Conservation (phyloP, 371 early-diverging fungal species). For the Mortierella sp. region DNA sequence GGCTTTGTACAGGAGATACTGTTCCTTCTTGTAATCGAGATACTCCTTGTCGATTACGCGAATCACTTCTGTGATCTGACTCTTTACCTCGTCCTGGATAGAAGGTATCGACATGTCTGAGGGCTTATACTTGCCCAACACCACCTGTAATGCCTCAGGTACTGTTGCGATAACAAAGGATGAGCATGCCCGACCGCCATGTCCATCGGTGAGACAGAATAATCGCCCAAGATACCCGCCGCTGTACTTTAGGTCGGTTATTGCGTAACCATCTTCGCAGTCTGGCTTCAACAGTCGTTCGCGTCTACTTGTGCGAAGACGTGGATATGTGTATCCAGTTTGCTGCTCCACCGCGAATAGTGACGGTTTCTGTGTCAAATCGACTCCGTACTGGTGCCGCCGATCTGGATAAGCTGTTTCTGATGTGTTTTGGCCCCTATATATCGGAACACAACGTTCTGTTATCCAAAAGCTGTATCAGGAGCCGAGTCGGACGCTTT, state of each 20-base stretch:
- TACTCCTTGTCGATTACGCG: slow-evolving; percentile 65
- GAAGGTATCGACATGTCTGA: slow-evolving; percentile 47
- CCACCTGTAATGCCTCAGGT: slow-evolving; percentile 60
- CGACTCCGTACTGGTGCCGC: slow-evolving; percentile 43
- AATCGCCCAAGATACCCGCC: slow-evolving; percentile 60
- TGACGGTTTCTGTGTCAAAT: slow-evolving; percentile 30
- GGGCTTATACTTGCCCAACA: slow-evolving; percentile 61
- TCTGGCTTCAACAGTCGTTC: slow-evolving; percentile 66
- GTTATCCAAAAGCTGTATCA: background rate
- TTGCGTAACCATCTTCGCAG: slow-evolving; percentile 72
- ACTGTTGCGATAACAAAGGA: slow-evolving; percentile 68
- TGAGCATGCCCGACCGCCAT: slow-evolving; percentile 74
- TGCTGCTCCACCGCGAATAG: slow-evolving; percentile 71
- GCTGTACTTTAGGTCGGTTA: slow-evolving; percentile 59
- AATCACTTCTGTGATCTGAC: slow-evolving; percentile 62
- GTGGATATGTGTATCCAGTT: slow-evolving; percentile 72
- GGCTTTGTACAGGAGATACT: slow-evolving; percentile 52
- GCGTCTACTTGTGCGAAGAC: slow-evolving; percentile 66
- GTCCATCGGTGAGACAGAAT: slow-evolving; percentile 73
- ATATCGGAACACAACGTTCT: background rate
- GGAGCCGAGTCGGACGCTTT: background rate
- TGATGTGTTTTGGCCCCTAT: slow-evolving; percentile 25
- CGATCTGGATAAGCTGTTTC: slow-evolving; percentile 44
- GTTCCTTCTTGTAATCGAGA: slow-evolving; percentile 62
- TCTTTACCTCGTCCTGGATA: slow-evolving; percentile 59